Percentiles rank a stretch among this genome's conserved stretches.
Evolutionary conservation across 805 yeast genomes (phyloP).

Genomic region (Zygotorulaspora danielsina): DNA sequence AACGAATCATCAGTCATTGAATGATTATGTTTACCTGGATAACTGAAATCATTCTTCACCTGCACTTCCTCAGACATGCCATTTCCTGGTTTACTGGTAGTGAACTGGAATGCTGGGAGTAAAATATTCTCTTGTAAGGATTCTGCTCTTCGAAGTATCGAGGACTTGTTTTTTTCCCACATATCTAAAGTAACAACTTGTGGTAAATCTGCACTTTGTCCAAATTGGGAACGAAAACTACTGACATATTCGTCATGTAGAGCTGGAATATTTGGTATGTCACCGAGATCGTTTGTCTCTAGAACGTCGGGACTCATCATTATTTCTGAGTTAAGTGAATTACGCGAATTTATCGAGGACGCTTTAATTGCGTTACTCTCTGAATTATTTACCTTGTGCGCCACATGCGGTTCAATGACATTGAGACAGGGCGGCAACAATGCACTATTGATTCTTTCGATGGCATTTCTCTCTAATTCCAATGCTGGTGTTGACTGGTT

Average conservation of each 20-base stretch:
- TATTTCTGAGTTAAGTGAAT: not conserved
- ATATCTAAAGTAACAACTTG: constrained; percentile 21
- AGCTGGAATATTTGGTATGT: constrained; percentile 22
- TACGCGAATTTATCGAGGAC: constrained; percentile 6
- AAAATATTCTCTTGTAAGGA: constrained; percentile 13
- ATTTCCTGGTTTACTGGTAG: constrained; percentile 2
- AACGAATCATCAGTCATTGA: not conserved
- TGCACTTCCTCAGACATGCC: constrained; percentile 5
- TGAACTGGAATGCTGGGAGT: constrained; percentile 20
- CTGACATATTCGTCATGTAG: constrained; percentile 6
- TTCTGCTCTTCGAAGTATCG: constrained; percentile 16
- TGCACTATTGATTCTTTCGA: constrained; percentile 31
- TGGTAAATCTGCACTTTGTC: constrained; percentile 15
- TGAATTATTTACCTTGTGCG: constrained; percentile 4
- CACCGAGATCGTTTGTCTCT: constrained; percentile 19
- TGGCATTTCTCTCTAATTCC: constrained; percentile 28
- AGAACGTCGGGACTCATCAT: constrained; percentile 4
- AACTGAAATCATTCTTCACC: constrained; percentile 18
- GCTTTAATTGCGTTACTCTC: not conserved
- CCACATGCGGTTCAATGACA: constrained; percentile 8
- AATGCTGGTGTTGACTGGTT: constrained; percentile 15
- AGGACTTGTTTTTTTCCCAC: constrained; percentile 25
- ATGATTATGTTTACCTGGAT: constrained; percentile 15
- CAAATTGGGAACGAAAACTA: constrained; percentile 6
- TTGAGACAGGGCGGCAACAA: constrained; percentile 31